Percentiles rank a stretch among this genome's conserved stretches.
phyloP scores from a whole-genome alignment of 148 eudicot species.

The Heliamphora exappendiculata region DNA sequence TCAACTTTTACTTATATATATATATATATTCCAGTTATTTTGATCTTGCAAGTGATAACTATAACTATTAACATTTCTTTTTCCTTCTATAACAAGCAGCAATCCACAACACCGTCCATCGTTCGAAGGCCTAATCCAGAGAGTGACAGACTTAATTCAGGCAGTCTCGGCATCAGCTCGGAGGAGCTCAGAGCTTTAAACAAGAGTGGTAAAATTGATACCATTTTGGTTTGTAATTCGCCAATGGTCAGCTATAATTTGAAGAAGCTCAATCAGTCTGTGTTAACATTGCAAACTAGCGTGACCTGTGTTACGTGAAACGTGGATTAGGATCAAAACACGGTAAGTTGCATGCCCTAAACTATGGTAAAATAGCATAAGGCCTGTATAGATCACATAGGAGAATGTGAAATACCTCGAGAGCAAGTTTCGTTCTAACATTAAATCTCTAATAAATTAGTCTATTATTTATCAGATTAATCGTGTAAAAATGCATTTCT shows the following conservation, averaged over 20 bases:
- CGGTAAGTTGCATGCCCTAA: too few species aligned
- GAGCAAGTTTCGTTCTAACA: too few species aligned
- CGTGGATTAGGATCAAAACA: too few species aligned
- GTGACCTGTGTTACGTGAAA: too few species aligned
- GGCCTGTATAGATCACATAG: too few species aligned
- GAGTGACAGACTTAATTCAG: conserved; percentile 46
- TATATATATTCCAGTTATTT: too few species aligned
- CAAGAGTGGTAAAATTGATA: not conserved
- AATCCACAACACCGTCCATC: conserved; percentile 65
- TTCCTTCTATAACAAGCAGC: conserved; percentile 27
- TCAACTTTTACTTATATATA: not conserved
- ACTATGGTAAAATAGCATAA: too few species aligned
- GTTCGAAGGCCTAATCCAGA: conserved; percentile 51
- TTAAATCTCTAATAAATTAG: too few species aligned
- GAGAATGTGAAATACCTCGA: too few species aligned
- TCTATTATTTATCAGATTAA: too few species aligned
- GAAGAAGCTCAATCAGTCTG: not conserved
- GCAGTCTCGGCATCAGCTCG: conserved; percentile 15
- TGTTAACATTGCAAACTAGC: not conserved
- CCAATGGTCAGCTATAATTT: not conserved
- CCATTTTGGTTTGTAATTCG: not conserved
- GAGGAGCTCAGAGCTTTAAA: conserved; percentile 11
- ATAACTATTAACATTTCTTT: not conserved
- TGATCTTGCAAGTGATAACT: not conserved
- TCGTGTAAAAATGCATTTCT: too few species aligned